phyloP scores from a whole-genome alignment of 169 alveolate genomes.

The Plasmodium blacklocki region DNA sequence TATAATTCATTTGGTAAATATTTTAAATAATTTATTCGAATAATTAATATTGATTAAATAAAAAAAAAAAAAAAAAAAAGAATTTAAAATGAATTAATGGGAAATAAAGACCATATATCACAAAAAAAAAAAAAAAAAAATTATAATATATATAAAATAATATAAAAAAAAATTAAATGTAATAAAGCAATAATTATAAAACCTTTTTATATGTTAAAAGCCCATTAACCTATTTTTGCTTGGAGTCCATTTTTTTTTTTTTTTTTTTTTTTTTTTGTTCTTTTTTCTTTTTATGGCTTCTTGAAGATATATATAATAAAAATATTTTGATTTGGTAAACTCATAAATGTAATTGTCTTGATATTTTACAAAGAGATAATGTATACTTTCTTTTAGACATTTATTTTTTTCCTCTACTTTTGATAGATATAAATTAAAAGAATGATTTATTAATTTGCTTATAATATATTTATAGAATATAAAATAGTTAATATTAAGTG shows the following conservation, averaged over 20 bases:
- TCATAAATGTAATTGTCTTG: conserved; percentile 35
- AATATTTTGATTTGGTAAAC: conserved; percentile 58
- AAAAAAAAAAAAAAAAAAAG: no score
- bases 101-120: no score
- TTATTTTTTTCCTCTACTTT: conserved; percentile 14
- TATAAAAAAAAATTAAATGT: no score
- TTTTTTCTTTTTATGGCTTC: conserved; percentile 8
- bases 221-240: not conserved
- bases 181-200: no score
- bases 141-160: no score
- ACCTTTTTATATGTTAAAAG: no score
- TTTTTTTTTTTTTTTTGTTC: not conserved
- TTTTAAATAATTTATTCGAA: no score
- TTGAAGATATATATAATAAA: conserved; percentile 46
- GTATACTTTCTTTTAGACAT: conserved; percentile 4
- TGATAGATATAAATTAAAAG: conserved; percentile 33
- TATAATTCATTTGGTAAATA: no score
- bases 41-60: no score
- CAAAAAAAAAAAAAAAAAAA: no score
- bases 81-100: no score
- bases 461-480: conserved; percentile 38
- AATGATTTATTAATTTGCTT: conserved; percentile 42
- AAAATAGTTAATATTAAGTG: conserved; percentile 24
- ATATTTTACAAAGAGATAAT: conserved; percentile 17
- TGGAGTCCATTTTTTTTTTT: not conserved